These are phyloP conservation scores for Gardenia jasminoides DNA, from an alignment of 257 asterid species.

Conservation along the genomic window DNA sequence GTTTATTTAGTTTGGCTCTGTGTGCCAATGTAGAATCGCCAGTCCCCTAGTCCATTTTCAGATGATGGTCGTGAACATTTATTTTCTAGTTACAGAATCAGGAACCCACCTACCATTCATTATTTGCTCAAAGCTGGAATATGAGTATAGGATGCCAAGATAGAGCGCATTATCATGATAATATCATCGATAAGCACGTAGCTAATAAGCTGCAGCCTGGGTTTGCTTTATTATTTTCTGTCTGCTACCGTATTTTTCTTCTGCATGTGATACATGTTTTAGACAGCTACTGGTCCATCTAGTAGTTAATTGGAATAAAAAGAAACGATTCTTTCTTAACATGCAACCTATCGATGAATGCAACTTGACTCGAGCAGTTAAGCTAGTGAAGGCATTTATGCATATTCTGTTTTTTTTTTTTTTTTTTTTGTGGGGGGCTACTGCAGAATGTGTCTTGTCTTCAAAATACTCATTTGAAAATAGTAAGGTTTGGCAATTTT, in stretches of 20 bases:
- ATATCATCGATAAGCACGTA: neutral
- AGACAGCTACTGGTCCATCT: neutral
- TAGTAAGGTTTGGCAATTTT: too few species aligned
- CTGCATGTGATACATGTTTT: neutral
- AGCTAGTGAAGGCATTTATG: neutral
- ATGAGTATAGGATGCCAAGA: slow-evolving; percentile 1
- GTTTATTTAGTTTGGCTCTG: neutral
- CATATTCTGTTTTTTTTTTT: too few species aligned
- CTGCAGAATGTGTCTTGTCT: too few species aligned
- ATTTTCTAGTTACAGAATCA: slow-evolving; percentile 1
- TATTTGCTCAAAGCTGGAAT: slow-evolving; percentile 4
- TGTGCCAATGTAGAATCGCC: neutral
- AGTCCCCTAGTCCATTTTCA: neutral
- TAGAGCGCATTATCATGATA: too few species aligned
- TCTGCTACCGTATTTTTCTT: neutral
- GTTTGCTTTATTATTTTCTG: neutral
- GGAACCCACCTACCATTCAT: neutral
- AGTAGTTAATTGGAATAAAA: neutral
- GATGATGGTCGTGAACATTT: neutral
- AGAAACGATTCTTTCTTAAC: neutral
- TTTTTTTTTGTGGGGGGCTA: too few species aligned
- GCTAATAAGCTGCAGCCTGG: neutral
- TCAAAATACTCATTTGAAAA: too few species aligned
- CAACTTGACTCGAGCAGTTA: too few species aligned
- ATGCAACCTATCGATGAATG: neutral